Conservation (phyloP, 2,329 filamentous ascomycete genomes). For the Cladosporium sphaerospermum region DNA sequence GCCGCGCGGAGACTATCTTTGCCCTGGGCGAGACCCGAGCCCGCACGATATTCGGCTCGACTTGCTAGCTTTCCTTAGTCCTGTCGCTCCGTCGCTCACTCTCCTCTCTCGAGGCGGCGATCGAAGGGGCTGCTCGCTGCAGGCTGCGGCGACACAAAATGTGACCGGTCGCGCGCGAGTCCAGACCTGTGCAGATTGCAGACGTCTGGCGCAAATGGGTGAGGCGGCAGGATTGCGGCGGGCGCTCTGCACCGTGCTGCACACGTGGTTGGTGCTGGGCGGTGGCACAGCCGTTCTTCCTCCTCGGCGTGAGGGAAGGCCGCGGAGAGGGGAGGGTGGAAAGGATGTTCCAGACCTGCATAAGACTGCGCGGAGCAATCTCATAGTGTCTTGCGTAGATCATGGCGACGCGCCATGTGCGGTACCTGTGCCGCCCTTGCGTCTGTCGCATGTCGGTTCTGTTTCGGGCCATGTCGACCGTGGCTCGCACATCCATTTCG, state of each 20-base stretch:
- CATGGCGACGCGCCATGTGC: background rate
- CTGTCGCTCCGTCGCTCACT: background rate
- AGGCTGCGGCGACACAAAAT: too few species aligned
- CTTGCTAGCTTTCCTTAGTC: background rate
- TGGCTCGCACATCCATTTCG: background rate
- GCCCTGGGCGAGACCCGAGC: background rate
- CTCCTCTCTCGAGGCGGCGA: background rate
- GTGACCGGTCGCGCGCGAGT: too few species aligned
- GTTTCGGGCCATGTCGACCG: background rate
- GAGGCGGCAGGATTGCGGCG: conserved; percentile 10
- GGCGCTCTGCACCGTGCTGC: background rate
- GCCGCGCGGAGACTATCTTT: conserved; percentile 10
- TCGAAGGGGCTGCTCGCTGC: background rate
- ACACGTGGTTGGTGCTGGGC: conserved; percentile 8
- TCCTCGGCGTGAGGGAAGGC: background rate
- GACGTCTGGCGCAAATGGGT: too few species aligned
- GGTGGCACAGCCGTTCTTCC: background rate
- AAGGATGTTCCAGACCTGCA: conserved; percentile 9
- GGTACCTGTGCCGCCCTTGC: conserved; percentile 5
- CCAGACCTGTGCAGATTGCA: too few species aligned
- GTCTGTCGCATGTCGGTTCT: conserved; percentile 1
- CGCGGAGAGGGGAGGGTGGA: background rate
- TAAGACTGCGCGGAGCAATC: conserved; percentile 6
- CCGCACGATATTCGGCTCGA: conserved; percentile 5
- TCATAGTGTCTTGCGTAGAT: conserved; percentile 4